Evolutionary conservation across 1,284 basidiomycete genomes (phyloP).

Genomic region (Cryptococcus maquisensis): DNA sequence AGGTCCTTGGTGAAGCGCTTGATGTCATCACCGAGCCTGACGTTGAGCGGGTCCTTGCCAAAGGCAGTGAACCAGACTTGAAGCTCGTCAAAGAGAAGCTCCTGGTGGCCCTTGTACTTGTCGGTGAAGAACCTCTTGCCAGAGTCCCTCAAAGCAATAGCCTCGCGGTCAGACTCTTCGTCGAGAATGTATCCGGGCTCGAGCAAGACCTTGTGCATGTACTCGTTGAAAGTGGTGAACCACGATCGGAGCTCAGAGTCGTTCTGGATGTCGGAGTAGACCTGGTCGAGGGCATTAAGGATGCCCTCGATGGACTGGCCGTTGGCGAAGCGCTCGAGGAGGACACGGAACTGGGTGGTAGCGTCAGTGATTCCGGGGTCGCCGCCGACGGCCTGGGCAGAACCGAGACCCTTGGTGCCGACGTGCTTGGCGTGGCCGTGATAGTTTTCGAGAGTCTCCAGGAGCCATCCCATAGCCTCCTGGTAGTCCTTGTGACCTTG

Average conservation of each 20-base stretch:
- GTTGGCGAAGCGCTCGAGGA: conserved; percentile 90
- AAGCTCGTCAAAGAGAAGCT: conserved; percentile 68
- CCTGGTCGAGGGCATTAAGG: conserved; percentile 64
- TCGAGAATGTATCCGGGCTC: conserved; percentile 86
- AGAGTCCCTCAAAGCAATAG: conserved; percentile 59
- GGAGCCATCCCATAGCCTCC: conserved; percentile 70
- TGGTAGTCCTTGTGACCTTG: conserved; percentile 91
- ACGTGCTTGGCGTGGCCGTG: conserved; percentile 59
- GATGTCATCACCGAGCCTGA: conserved; percentile 75
- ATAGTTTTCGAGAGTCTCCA: conserved; percentile 71
- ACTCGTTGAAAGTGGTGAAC: conserved; percentile 66
- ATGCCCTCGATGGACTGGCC: conserved; percentile 62
- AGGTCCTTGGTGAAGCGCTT: conserved; percentile 76
- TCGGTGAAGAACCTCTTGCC: conserved; percentile 76
- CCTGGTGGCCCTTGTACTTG: conserved; percentile 81
- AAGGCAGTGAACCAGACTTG: conserved; percentile 76
- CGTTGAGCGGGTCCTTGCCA: conserved; percentile 78
- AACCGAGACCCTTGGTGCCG: conserved; percentile 43
- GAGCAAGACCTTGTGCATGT: conserved; percentile 68
- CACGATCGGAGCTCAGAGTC: conserved; percentile 74
- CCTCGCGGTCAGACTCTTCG: conserved; percentile 65
- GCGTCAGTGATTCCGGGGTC: conserved; percentile 61
- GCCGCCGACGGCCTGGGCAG: conserved; percentile 50
- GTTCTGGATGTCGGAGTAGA: conserved; percentile 70
- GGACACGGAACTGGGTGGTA: conserved; percentile 63